A percentile compares a stretch with the other conserved stretches of the same genome.
These are phyloP conservation scores for Globisporangium uncinulatum DNA, from an alignment of 352 stramenopile species.

Conservation along the genomic window DNA sequence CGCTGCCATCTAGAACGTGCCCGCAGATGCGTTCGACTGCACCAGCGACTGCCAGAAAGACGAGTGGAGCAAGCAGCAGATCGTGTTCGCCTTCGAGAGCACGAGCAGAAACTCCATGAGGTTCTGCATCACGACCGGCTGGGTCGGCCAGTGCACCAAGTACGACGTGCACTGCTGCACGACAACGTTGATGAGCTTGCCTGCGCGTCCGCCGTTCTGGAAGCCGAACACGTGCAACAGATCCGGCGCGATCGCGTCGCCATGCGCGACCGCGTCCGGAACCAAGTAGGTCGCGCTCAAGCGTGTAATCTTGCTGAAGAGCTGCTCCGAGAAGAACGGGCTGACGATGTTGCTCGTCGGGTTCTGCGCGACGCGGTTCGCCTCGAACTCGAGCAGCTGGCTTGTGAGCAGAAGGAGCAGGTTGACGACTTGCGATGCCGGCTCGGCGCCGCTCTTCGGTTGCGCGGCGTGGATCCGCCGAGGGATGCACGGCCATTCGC, in stretches of 20 bases:
- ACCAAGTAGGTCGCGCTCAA: slow-evolving; percentile 72
- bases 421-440: slow-evolving; percentile 35
- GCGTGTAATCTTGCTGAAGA: slow-evolving; percentile 66
- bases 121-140: slow-evolving; percentile 81
- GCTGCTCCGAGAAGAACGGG: slow-evolving; percentile 75
- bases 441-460: not conserved
- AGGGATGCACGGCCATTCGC: slow-evolving; percentile 69
- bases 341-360: slow-evolving; percentile 53
- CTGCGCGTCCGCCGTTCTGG: slow-evolving; percentile 39
- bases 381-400: slow-evolving; percentile 66
- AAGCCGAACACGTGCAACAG: slow-evolving; percentile 65
- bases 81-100: slow-evolving; percentile 58
- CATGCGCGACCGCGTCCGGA: slow-evolving; percentile 39
- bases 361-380: slow-evolving; percentile 46
- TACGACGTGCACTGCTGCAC: slow-evolving; percentile 65
- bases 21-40: slow-evolving; percentile 60
- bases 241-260: slow-evolving; percentile 30
- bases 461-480: slow-evolving; percentile 38
- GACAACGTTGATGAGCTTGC: slow-evolving; percentile 67
- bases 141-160: slow-evolving; percentile 74
- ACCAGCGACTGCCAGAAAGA: slow-evolving; percentile 71
- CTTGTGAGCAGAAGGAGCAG: slow-evolving; percentile 66
- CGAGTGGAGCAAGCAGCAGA: slow-evolving; percentile 44
- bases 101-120: slow-evolving; percentile 72
- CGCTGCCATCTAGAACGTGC: slow-evolving; percentile 35